Percentiles rank a stretch among this genome's conserved stretches.
These are phyloP conservation scores for Emergomyces africanus DNA, from an alignment of 2,329 filamentous ascomycete species.

Conservation along the genomic window DNA sequence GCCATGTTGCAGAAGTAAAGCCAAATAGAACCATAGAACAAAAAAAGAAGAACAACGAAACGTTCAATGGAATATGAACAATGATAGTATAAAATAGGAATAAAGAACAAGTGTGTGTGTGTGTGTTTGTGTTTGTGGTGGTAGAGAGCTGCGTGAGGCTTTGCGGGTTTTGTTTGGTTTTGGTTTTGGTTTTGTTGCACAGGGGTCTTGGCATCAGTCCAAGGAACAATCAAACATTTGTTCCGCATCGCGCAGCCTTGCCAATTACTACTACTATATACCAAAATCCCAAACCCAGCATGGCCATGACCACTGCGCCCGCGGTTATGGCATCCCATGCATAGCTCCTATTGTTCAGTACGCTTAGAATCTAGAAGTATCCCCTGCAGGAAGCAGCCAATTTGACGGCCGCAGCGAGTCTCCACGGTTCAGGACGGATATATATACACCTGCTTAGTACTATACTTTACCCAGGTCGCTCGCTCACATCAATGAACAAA, in stretches of 20 bases:
- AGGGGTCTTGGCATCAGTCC: not conserved
- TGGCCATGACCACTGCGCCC: not conserved
- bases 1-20: slow-evolving; percentile 1
- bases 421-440: not conserved
- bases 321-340: not conserved
- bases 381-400: not conserved
- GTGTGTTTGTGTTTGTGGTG: too few species aligned
- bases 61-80: not conserved
- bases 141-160: too few species aligned
- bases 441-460: too few species aligned
- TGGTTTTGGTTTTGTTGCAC: not conserved
- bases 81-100: not conserved
- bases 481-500: slow-evolving; percentile 93
- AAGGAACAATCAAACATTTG: not conserved
- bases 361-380: not conserved
- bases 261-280: not conserved
- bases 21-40: slow-evolving; percentile 1
- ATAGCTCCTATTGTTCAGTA: not conserved
- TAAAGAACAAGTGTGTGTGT: too few species aligned
- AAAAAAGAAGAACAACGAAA: not conserved
- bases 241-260: not conserved
- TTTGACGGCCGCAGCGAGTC: not conserved
- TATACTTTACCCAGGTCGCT: too few species aligned
- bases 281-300: not conserved
- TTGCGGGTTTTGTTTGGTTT: too few species aligned